Evolutionary conservation across 78 protist genomes (phyloP), one percentile per base, ranked within the genome.

Genomic region (Emiliania huxleyi): DNA sequence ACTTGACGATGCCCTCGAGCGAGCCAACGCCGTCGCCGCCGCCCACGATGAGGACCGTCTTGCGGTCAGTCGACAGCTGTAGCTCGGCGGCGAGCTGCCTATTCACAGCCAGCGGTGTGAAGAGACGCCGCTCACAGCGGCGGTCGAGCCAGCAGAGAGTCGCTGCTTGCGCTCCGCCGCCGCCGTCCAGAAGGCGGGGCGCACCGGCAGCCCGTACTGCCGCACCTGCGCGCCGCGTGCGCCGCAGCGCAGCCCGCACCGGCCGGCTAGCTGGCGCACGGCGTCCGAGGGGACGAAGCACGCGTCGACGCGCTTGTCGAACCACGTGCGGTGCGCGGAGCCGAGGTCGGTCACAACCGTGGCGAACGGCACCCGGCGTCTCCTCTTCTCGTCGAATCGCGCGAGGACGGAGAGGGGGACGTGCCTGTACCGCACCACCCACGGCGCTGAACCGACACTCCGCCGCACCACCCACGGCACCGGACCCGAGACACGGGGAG

Each of bases 11-110:
- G 33, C 0, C 4, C 18, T 26, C 71, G n/a, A 85, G 71, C 19
- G 23, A 0, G 62, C 90, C 90, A 12, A 85, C 69, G 69, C 90
- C 90, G 46, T 85, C 90, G 69, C 90, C 90, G 40, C 90, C 90
- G 37, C 90, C 90, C 21, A 85, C 90, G 42, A 85, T 19, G n/a
- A 85, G 69, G 35, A 85, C 90, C 21, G 43, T 48, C 45, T 44
- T 21, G n/a, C 26, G 29, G 35, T 42, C 56, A 0, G 49, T 0
- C 26, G 0, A 0, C 40, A 81, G 55, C 19, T 42, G 56, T 37
- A 81, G 56, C 62, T 37, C 89, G n/a, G 26, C n/a, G n/a, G n/a
- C 12, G n/a, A 62, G 37, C 37, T 29, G 33, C 71, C n/a, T n/a
- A n/a, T n/a, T n/a, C n/a, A n/a, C n/a, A n/a, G n/a, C n/a, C n/a